Base-by-base conservation (phyloP, 169 alveolate genomes). In the Perkinsus marinus region DNA sequence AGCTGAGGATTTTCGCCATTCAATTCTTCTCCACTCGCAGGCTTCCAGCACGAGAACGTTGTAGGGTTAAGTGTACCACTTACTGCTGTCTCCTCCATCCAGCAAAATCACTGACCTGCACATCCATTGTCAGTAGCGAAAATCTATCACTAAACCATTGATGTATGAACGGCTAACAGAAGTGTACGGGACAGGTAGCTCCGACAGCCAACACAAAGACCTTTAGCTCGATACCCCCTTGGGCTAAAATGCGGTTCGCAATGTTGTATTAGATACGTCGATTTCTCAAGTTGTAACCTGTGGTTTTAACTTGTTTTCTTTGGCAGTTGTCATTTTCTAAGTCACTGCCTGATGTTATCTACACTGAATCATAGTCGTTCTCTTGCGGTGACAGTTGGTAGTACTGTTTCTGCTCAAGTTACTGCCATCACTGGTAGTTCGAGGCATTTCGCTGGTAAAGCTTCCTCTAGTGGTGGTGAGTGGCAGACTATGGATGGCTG, bases 401-500 rank as follows among this genome's bases (percentile, higher is more conserved):
- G 79, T 26, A 30, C 79, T 57, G 79, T 26, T 0, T 30, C 79
- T 30, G 79, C 79, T 19, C 79, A 57, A 16, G 22, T 30, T 57
- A 30, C 79, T 26, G 79, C 79, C 5, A 30, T 57, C 22, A 30
- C 79, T 57, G 79, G 37, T 30, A 57, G 79, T 26, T 57, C 79
- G 22, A 57, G 79, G 79, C 79, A 57, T 57, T 57, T 57, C 79
- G 79, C 79, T 57, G 79, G 79, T 57, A 57, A 57, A 26, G 79
- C 79, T 57, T 57, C 79, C 34, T 30, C 79, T 16, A 57, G 79
- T 57, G 79, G 79, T 57, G 79, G 79, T 57, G 79, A 89, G 68
- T 26, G 36, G 91, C 68, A 89, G 91, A 34, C 57, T 37, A 39
- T 90, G 39, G 94, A 92, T 90, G 95, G 94, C 0, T 93, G 95